These are phyloP conservation scores for Tetrahymena malaccensis DNA, from an alignment of 73 alveolate genomes.

Conservation along the genomic window DNA sequence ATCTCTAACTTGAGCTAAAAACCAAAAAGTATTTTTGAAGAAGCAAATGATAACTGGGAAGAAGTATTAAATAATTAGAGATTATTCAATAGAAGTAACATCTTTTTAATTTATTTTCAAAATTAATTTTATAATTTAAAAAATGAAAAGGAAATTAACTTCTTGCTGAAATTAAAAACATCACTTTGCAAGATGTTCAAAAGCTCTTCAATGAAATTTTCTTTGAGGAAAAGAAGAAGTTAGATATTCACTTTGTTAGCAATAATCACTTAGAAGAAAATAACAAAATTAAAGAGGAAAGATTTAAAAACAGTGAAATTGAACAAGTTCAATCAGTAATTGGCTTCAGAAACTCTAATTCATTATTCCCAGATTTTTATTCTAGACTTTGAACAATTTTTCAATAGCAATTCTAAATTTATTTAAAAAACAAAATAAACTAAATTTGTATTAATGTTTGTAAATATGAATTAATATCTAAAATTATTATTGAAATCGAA, in stretches of 20 bases:
- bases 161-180: background rate
- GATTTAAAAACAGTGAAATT: background rate
- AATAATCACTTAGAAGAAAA: background rate
- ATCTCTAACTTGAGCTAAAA: constrained; percentile 4
- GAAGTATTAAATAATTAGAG: constrained; percentile 9
- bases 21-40: constrained; percentile 1
- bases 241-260: background rate
- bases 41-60: constrained; percentile 23
- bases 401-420: too few species aligned
- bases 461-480: too few species aligned
- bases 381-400: background rate
- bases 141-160: background rate
- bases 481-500: too few species aligned
- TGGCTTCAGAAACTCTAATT: background rate
- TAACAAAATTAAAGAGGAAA: background rate
- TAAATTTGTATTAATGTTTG: too few species aligned
- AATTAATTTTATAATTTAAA: background rate
- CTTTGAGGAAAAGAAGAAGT: background rate
- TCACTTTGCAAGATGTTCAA: background rate
- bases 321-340: background rate
- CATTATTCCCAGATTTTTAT: background rate
- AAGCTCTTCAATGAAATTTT: background rate
- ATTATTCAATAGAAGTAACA: constrained; percentile 10
- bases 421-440: too few species aligned
- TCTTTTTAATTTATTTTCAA: background rate